phyloP scores from a whole-genome alignment of 495 filamentous ascomycete species.

The Penicillium taxi region DNA sequence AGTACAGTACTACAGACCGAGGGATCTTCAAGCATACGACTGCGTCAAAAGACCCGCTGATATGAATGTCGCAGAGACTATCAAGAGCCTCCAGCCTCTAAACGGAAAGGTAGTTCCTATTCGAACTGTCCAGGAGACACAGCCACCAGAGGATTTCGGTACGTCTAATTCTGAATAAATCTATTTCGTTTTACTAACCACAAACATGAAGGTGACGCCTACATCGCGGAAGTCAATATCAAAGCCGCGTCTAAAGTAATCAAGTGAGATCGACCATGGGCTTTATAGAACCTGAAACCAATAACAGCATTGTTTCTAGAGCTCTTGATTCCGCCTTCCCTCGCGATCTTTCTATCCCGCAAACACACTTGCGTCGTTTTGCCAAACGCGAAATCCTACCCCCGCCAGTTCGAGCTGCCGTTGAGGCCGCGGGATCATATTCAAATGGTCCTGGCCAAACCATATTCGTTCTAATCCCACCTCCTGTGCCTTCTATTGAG shows the following conservation, averaged over 20 bases:
- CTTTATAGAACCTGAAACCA: too few relatives aligned
- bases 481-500: constrained; percentile 27
- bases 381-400: constrained; percentile 66
- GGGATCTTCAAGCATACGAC: neutral
- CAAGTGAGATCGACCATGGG: constrained; percentile 32
- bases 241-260: constrained; percentile 40
- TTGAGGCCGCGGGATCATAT: constrained; percentile 16
- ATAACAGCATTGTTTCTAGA: constrained; percentile 22
- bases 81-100: constrained; percentile 23
- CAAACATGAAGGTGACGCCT: constrained; percentile 31
- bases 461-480: constrained; percentile 32
- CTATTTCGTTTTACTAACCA: neutral
- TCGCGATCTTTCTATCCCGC: constrained; percentile 48
- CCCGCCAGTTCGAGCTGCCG: constrained; percentile 25
- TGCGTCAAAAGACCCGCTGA: too few relatives aligned
- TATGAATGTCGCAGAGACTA: constrained; percentile 21
- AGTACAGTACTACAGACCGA: neutral
- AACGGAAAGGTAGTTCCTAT: constrained; percentile 29
- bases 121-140: constrained; percentile 36
- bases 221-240: constrained; percentile 36
- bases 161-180: constrained; percentile 1
- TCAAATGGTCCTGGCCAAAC: constrained; percentile 11
- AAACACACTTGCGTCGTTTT: constrained; percentile 76
- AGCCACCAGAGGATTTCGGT: constrained; percentile 34
- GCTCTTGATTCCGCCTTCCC: constrained; percentile 41